A percentile compares a stretch with the other conserved stretches of the same genome.
Conservation (phyloP, 148 eudicot species). For the Amaranthus hypochondriacus region DNA sequence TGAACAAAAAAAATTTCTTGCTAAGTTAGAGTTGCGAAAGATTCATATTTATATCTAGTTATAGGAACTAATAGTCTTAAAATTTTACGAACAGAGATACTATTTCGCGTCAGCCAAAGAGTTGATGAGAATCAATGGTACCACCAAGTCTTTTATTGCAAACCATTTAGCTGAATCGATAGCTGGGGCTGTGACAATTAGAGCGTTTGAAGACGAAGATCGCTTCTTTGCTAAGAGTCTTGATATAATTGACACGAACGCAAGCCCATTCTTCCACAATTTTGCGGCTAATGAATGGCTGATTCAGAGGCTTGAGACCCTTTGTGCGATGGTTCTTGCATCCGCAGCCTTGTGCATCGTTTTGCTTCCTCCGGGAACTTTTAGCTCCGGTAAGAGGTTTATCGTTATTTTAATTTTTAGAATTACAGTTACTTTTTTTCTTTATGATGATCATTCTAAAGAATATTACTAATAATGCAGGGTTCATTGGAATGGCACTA, state of each 20-base stretch:
- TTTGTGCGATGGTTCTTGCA: constrained; percentile 75
- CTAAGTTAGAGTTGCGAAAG: too few relatives aligned
- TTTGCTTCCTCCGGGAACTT: constrained; percentile 83
- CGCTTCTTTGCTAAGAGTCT: constrained; percentile 76
- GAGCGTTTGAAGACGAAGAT: constrained; percentile 84
- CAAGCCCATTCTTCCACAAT: constrained; percentile 72
- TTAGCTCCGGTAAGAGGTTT: constrained; percentile 60
- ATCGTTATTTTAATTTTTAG: neutral
- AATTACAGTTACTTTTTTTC: neutral
- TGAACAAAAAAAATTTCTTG: too few relatives aligned
- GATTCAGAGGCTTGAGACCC: constrained; percentile 75
- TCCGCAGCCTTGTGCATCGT: constrained; percentile 86
- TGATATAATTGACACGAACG: constrained; percentile 72
- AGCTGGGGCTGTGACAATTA: constrained; percentile 74
- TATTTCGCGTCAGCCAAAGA: constrained; percentile 77
- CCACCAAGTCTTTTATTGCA: constrained; percentile 82
- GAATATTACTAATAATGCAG: constrained; percentile 38
- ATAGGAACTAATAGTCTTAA: neutral
- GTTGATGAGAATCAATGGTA: constrained; percentile 88
- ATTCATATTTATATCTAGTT: neutral
- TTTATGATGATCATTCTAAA: neutral
- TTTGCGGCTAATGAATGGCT: constrained; percentile 90
- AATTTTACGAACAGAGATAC: constrained; percentile 48
- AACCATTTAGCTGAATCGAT: constrained; percentile 87
- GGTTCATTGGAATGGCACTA: constrained; percentile 91